Evolutionary conservation across 345 rosid genomes (phyloP).

Genomic region (Citrus medica): DNA sequence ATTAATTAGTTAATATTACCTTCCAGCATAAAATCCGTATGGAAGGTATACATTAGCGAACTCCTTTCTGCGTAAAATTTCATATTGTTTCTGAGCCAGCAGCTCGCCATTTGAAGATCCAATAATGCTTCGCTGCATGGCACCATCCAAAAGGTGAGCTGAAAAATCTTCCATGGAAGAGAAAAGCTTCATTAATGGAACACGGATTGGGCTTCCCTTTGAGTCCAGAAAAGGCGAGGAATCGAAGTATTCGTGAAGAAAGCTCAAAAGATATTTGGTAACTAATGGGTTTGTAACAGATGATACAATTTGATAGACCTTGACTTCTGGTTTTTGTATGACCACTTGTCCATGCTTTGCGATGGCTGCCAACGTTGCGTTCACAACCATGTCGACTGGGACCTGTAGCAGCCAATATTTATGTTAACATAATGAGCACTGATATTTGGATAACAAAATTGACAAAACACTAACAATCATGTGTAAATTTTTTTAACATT

Average conservation of each 20-base stretch:
- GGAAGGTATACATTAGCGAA: constrained; percentile 80
- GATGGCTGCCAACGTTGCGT: constrained; percentile 87
- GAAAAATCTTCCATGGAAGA: constrained; percentile 74
- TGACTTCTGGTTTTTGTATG: constrained; percentile 56
- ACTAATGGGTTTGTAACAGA: constrained; percentile 78
- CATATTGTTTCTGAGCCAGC: constrained; percentile 30
- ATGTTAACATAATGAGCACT: too few species aligned
- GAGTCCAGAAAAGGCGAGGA: constrained; percentile 66
- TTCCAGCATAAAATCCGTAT: constrained; percentile 82
- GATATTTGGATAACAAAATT: too few species aligned
- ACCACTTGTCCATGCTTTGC: constrained; percentile 55
- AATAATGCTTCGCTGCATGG: constrained; percentile 28
- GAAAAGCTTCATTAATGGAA: constrained; percentile 75
- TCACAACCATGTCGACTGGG: constrained; percentile 79
- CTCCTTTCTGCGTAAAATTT: constrained; percentile 35
- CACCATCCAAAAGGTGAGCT: constrained; percentile 63
- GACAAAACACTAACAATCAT: not conserved
- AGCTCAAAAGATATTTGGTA: constrained; percentile 50
- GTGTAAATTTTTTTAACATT: too few species aligned
- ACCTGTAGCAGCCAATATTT: constrained; percentile 30
- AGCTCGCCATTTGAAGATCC: constrained; percentile 46
- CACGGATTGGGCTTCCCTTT: constrained; percentile 67
- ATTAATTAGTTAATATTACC: constrained; percentile 30
- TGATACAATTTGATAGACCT: constrained; percentile 83
- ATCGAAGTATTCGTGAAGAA: constrained; percentile 71